Evolutionary conservation across 305 asterid genomes (phyloP), one percentile per base, ranked within the genome.

Genomic region (Fraxinus latifolia): DNA sequence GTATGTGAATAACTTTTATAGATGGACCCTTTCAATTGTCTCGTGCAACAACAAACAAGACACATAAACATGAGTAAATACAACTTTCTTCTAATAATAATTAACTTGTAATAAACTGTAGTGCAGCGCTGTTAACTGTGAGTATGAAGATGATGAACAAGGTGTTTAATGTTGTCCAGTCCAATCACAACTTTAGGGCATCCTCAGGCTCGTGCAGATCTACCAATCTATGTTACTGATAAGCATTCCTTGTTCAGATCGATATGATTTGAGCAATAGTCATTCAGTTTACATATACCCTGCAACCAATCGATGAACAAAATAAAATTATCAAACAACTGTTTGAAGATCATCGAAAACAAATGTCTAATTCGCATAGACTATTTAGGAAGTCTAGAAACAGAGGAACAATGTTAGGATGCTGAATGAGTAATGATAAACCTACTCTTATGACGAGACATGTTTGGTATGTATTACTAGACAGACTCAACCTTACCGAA

Each of bases 241-340:
- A 78, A 58, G 70, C 74, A 12, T 27, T 67, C 3, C 73, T 65
- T 65, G 33, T 25, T 3, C 3, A 65, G 6, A 25, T 37, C 76
- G 7, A 15, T 19, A 65, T 47, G 50, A 7, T 34, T 50, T 33
- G 77, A 58, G 77, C 11, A 44, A 83, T 21, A 81, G 25, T 76
- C 76, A 6, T 68, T 87, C 80, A 87, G 11, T 77, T 65, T 77
- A 81, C 71, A 58, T 67, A 81, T n/a, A 87, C 5, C 88, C 90
- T 87, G 88, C 86, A 82, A 70, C 74, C 67, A 77, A 77, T 37
- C 23, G 47, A 29, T 12, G 36, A 74, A 65, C 68, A 12, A 37
- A 23, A 47, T 29, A 72, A n/a, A 39, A 79, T 60, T 3, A 23
- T 58, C 36, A 74, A 17, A 65, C 47, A 44, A 23, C 0, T 27